These are phyloP conservation scores for Termitomyces sp. DNA, from an alignment of 768 basidiomycete species.

Conservation along the genomic window DNA sequence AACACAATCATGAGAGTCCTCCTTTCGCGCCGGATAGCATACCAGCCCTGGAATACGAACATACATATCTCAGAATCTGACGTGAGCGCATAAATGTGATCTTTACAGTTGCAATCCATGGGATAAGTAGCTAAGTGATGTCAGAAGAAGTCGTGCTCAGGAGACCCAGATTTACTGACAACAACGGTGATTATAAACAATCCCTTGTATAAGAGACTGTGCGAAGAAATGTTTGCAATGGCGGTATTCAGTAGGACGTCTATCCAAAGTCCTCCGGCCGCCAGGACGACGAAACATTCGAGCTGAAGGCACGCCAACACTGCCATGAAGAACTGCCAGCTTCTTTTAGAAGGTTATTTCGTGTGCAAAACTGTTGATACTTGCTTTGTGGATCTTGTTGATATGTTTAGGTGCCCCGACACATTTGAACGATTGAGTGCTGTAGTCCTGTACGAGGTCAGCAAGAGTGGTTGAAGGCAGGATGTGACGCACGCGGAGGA, in stretches of 20 bases:
- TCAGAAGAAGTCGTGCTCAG: background rate
- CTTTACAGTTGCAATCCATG: conserved; percentile 47
- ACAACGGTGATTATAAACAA: conserved; percentile 38
- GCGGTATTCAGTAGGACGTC: conserved; percentile 45
- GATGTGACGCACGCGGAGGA: conserved; percentile 30
- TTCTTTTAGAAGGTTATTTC: background rate
- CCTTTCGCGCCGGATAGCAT: conserved; percentile 41
- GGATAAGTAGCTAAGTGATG: conserved; percentile 26
- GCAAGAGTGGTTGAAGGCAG: background rate
- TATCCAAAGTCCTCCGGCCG: conserved; percentile 49
- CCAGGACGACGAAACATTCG: conserved; percentile 43
- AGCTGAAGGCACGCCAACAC: conserved; percentile 50
- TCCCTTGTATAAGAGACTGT: conserved; percentile 36
- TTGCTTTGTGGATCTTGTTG: conserved; percentile 43
- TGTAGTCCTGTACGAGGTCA: conserved; percentile 31
- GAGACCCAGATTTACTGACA: conserved; percentile 24
- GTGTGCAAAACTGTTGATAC: conserved; percentile 1
- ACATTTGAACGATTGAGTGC: conserved; percentile 39
- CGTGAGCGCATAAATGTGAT: background rate
- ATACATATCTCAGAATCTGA: background rate
- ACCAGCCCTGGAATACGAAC: conserved; percentile 41
- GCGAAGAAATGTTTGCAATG: conserved; percentile 34
- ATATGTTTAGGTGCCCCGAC: conserved; percentile 48
- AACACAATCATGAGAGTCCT: conserved; percentile 36
- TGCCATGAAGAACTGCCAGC: conserved; percentile 44